Percentiles rank a stretch among this genome's conserved stretches.
Conservation (phyloP, 1,139 yeast species). For the Candida gigantensis region DNA sequence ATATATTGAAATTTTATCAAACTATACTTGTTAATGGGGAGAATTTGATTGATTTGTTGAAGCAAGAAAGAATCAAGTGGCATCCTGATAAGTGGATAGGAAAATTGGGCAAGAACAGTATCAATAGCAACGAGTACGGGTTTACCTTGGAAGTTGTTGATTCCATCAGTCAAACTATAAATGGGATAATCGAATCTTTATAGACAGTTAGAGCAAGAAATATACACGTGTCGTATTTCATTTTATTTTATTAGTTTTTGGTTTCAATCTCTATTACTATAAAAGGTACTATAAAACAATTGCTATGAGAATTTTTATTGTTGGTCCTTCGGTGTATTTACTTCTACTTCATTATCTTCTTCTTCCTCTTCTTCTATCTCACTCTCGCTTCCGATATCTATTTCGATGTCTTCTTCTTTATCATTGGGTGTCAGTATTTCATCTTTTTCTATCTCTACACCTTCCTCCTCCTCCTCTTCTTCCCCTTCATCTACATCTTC, state of each 20-base stretch:
- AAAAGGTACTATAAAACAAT: background rate
- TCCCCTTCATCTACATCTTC: slow-evolving; percentile 59
- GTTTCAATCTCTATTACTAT: background rate
- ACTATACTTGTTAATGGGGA: slow-evolving; percentile 19
- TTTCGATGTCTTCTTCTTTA: slow-evolving; percentile 33
- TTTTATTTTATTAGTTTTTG: background rate
- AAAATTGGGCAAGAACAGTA: slow-evolving; percentile 12
- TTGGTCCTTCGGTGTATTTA: slow-evolving; percentile 22
- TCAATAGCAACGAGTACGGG: slow-evolving; percentile 5
- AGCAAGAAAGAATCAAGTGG: slow-evolving; percentile 60
- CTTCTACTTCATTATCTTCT: slow-evolving; percentile 51
- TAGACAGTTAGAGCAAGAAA: background rate
- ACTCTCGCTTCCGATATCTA: slow-evolving; percentile 31
- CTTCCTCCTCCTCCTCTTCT: slow-evolving; percentile 54
- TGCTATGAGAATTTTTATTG: too few species aligned
- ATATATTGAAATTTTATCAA: slow-evolving; percentile 29
- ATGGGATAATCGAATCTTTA: slow-evolving; percentile 23
- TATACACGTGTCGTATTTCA: background rate
- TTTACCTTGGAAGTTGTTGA: slow-evolving; percentile 30
- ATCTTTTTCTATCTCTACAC: slow-evolving; percentile 37
- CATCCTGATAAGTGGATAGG: slow-evolving; percentile 64
- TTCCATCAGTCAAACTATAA: slow-evolving; percentile 33
- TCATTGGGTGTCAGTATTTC: slow-evolving; percentile 28
- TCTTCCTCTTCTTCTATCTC: slow-evolving; percentile 50
- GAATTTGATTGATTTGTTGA: slow-evolving; percentile 31